phyloP scores from a whole-genome alignment of 345 rosid genomes.

The Eucalyptus globulus region DNA sequence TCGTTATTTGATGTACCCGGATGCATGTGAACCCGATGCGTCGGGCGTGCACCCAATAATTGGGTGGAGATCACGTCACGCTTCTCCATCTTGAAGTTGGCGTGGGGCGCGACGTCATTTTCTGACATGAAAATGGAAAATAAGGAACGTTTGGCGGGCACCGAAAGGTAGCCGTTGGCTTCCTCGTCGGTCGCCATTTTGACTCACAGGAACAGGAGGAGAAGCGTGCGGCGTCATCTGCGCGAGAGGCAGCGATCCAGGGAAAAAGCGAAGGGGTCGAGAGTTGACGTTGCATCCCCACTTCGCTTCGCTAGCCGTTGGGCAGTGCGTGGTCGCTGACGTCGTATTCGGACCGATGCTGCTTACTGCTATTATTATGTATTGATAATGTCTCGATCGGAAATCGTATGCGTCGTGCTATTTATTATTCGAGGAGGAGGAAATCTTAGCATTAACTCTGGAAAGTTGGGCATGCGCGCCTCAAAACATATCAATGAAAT shows the following conservation, averaged over 20 bases:
- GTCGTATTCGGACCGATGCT: not conserved
- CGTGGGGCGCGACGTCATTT: not conserved
- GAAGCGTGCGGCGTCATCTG: not conserved
- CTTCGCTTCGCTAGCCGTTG: not conserved
- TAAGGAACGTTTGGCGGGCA: not conserved
- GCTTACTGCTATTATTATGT: not conserved
- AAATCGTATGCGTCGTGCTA: not conserved
- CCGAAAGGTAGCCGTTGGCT: not conserved
- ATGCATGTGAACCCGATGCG: not conserved
- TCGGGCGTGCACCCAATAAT: not conserved
- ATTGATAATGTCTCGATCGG: not conserved
- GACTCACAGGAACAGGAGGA: not conserved
- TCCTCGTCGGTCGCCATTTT: not conserved
- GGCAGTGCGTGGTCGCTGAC: not conserved
- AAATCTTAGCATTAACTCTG: not conserved
- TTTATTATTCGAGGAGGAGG: not conserved
- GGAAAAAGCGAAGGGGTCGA: not conserved
- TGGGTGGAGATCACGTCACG: not conserved
- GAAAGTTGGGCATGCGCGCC: not conserved
- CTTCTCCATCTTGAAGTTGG: not conserved
- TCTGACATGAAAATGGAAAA: not conserved
- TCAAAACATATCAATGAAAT: no score
- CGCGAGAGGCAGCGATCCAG: not conserved
- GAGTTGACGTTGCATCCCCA: not conserved
- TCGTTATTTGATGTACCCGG: not conserved